These are phyloP conservation scores for Syzygium syzygioides DNA, from an alignment of 441 rosid genomes.

Conservation along the genomic window DNA sequence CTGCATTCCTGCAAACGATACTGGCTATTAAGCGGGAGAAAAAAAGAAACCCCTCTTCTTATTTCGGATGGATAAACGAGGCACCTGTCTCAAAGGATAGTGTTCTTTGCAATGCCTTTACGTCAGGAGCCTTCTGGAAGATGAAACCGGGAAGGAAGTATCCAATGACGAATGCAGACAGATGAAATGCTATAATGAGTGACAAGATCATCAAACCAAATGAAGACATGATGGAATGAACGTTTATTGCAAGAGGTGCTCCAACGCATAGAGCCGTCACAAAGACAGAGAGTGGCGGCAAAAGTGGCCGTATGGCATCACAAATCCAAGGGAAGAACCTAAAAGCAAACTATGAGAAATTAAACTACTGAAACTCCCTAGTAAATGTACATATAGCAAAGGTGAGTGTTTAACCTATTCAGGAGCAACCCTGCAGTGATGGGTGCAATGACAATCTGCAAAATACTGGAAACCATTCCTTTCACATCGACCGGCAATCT, in stretches of 20 bases:
- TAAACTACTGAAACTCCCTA: neutral
- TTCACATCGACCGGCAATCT: slow-evolving; percentile 82
- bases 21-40: neutral
- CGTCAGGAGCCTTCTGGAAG: slow-evolving; percentile 47
- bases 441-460: slow-evolving; percentile 78
- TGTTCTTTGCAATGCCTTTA: slow-evolving; percentile 77
- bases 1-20: slow-evolving; percentile 57
- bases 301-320: slow-evolving; percentile 54
- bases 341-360: slow-evolving; percentile 7
- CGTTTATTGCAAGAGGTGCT: slow-evolving; percentile 87
- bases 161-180: slow-evolving; percentile 70
- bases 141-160: slow-evolving; percentile 52
- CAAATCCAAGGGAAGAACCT: slow-evolving; percentile 77
- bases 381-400: neutral
- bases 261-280: slow-evolving; percentile 90
- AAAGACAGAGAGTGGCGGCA: slow-evolving; percentile 72
- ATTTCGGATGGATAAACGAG: neutral
- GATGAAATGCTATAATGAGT: slow-evolving; percentile 61
- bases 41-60: neutral
- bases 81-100: slow-evolving; percentile 84
- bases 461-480: slow-evolving; percentile 88
- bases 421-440: slow-evolving; percentile 77
- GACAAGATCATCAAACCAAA: slow-evolving; percentile 51
- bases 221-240: slow-evolving; percentile 68
- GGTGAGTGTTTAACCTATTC: slow-evolving; percentile 44